Percentiles rank a stretch among this genome's conserved stretches.
These are phyloP conservation scores for Melanomma pulvis-pyrius DNA, from an alignment of 495 filamentous ascomycete species.

Conservation along the genomic window DNA sequence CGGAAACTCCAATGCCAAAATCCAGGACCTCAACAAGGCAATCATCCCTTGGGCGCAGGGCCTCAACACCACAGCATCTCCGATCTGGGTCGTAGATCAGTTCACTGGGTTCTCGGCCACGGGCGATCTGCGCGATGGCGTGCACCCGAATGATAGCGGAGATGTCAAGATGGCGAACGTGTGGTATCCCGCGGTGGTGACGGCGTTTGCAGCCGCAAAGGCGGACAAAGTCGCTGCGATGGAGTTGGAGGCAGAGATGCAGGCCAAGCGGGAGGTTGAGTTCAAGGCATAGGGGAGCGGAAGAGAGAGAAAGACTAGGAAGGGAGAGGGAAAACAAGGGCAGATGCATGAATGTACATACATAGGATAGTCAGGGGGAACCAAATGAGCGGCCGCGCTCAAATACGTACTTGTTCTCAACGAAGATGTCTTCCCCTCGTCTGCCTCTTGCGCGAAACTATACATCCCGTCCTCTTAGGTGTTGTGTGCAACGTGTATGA, in stretches of 20 bases:
- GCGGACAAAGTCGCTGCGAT: constrained; percentile 5
- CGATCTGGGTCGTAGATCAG: constrained; percentile 57
- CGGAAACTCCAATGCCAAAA: constrained; percentile 45
- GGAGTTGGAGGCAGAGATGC: constrained; percentile 10
- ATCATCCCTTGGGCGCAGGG: constrained; percentile 52
- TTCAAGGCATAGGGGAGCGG: neutral
- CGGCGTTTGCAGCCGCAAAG: constrained; percentile 38
- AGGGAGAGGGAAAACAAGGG: neutral
- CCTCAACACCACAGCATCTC: constrained; percentile 52
- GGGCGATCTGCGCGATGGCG: constrained; percentile 51
- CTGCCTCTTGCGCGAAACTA: too few species aligned
- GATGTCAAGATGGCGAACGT: constrained; percentile 52
- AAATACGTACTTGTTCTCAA: too few species aligned
- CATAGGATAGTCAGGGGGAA: too few species aligned
- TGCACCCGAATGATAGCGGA: constrained; percentile 53
- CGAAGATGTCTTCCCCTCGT: too few species aligned
- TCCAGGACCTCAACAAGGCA: constrained; percentile 52
- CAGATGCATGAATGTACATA: too few species aligned
- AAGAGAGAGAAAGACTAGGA: neutral
- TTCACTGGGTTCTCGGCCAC: constrained; percentile 48
- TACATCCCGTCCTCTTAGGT: too few species aligned
- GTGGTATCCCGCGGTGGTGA: constrained; percentile 52
- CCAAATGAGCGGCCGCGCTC: too few species aligned
- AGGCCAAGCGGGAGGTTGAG: neutral
- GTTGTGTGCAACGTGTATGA: too few species aligned